Evolutionary conservation across 768 basidiomycete species (phyloP).

Genomic region (Phaeotremella skinneri): DNA sequence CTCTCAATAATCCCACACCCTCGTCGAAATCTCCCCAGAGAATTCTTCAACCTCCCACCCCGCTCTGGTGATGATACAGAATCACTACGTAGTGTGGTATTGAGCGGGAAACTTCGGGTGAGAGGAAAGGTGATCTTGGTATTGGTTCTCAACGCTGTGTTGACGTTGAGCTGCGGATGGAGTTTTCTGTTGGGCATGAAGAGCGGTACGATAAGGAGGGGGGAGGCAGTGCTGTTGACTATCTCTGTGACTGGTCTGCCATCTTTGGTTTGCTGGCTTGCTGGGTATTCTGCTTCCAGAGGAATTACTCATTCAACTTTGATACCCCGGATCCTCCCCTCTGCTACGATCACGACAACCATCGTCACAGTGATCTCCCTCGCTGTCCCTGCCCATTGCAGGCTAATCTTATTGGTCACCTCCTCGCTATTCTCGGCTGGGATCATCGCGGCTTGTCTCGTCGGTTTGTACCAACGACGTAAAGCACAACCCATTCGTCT

Average conservation of each 20-base stretch:
- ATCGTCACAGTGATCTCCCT: constrained; percentile 10
- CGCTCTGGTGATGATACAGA: background rate
- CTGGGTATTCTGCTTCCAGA: background rate
- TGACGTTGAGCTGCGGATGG: constrained; percentile 21
- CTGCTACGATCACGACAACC: constrained; percentile 2
- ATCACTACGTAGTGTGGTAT: background rate
- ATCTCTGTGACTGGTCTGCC: constrained; percentile 1
- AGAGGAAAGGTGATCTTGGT: constrained; percentile 24
- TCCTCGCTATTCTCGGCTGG: background rate
- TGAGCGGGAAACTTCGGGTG: constrained; percentile 13
- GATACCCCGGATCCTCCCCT: constrained; percentile 21
- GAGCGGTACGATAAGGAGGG: background rate
- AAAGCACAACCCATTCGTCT: background rate
- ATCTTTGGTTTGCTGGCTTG: constrained; percentile 5
- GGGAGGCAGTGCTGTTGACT: constrained; percentile 1
- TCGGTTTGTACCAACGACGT: background rate
- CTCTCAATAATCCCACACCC: constrained; percentile 35
- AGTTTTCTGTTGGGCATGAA: background rate
- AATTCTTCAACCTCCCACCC: constrained; percentile 46
- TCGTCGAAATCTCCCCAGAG: constrained; percentile 37
- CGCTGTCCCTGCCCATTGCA: background rate
- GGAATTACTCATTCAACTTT: constrained; percentile 27
- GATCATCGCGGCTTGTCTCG: background rate
- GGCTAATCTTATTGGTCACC: background rate
- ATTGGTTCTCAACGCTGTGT: constrained; percentile 5